Evolutionary conservation across 2,329 filamentous ascomycete species (phyloP), one percentile per base, ranked within the genome.

Genomic region (Fusarium pseudoanthophilum): DNA sequence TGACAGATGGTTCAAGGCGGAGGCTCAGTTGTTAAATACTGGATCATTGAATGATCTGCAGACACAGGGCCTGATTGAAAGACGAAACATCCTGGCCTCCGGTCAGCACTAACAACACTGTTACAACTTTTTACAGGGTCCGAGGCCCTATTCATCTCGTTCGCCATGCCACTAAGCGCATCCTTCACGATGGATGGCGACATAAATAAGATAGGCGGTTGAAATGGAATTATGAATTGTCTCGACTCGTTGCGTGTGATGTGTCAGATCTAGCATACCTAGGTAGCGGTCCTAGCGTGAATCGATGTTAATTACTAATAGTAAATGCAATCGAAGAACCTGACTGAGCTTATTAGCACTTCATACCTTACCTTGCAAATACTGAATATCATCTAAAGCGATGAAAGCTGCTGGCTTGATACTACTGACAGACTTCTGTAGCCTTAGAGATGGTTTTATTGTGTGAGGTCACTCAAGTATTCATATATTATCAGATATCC

Each of bases 51-150:
- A 46, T 21, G 39, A 67, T 59, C 46, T 56, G 24, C 46, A 21
- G 26, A 34, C 14, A 24, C 40, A 49, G 48, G 30, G 16, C 46
- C 26, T 59, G 40, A 53, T 28, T 48, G 28, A 34, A 34, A 34
- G 65, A 32, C 26, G 26, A 69, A 32, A 26, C 37, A 55, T 49
- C 59, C 53, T 56, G 36, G 34, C 30, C 24, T n/a, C 32, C 20
- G 42, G 66, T 69, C 61, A 69, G 67, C 67, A 48, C 66, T 69
- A 69, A 69, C 20, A 53, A 40, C 24, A 16, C 39, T 26, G 53
- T 52, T 46, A 34, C 42, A 36, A 40, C 57, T 26, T n/a, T 21
- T 69, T 45, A 60, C 39, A 64, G 51, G 51, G 58, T 39, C 64
- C 49, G 36, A 48, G 26, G 32, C 20, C 7, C 28, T 48, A 10